These are phyloP conservation scores for Rhizopus delemar DNA, from an alignment of 371 early-diverging fungal species.

Conservation along the genomic window DNA sequence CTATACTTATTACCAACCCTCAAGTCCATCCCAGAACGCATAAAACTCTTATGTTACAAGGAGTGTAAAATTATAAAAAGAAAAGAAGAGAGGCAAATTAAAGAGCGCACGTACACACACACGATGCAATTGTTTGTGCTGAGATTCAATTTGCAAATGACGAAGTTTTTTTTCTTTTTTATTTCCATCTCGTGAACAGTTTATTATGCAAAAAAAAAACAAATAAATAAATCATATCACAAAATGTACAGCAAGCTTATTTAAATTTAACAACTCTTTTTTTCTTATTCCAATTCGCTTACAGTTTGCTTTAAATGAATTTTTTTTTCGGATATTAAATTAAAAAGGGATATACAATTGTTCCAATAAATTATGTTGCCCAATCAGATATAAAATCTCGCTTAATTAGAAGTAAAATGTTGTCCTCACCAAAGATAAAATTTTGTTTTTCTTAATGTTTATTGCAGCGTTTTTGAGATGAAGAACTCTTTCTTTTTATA, in stretches of 20 bases:
- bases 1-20: slow-evolving; percentile 92
- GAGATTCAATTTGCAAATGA: too few relatives aligned
- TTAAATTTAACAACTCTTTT: too few relatives aligned
- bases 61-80: neutral
- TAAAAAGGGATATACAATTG: neutral
- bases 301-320: too few relatives aligned
- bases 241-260: too few relatives aligned
- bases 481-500: slow-evolving; percentile 3
- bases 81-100: neutral
- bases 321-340: too few relatives aligned
- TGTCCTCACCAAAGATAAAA: slow-evolving; percentile 5
- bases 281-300: too few relatives aligned
- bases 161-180: too few relatives aligned
- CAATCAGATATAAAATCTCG: neutral
- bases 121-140: neutral
- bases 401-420: neutral
- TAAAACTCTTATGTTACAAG: neutral
- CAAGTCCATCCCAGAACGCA: slow-evolving; percentile 45
- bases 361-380: neutral
- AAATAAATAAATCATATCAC: too few relatives aligned
- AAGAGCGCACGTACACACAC: neutral
- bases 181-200: too few relatives aligned
- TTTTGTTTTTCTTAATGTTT: neutral
- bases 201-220: too few relatives aligned
- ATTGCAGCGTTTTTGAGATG: neutral